Evolutionary conservation across 257 asterid species (phyloP).

Genomic region (Paraleonurus japonicus): DNA sequence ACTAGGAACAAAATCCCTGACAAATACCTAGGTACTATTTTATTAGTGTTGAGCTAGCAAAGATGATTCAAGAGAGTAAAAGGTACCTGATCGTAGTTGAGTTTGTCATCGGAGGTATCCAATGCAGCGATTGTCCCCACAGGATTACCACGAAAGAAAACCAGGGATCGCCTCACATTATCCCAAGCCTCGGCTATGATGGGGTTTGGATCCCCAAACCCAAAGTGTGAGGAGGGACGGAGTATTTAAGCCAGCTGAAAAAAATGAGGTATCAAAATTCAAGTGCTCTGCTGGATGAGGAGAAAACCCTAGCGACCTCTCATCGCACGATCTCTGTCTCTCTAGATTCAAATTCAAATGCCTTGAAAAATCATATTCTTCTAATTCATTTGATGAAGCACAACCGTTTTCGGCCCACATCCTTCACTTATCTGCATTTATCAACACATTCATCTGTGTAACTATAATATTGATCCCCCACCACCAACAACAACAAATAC

Average conservation of each 20-base stretch:
- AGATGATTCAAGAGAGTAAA: too few relatives aligned
- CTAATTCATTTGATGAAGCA: constrained; percentile 39
- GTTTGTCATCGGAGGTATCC: constrained; percentile 78
- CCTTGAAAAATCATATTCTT: constrained; percentile 58
- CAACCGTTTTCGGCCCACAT: constrained; percentile 35
- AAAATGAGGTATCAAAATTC: constrained; percentile 40
- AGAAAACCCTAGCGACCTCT: constrained; percentile 51
- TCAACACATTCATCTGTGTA: constrained; percentile 3
- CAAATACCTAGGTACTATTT: too few relatives aligned
- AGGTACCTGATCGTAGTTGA: constrained; percentile 94
- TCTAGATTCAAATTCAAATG: constrained; percentile 56
- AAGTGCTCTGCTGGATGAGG: constrained; percentile 52
- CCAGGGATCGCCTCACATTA: constrained; percentile 58
- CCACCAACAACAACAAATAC: background rate
- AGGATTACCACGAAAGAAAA: constrained; percentile 72
- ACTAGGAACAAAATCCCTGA: constrained; percentile 55
- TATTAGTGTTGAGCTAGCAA: too few relatives aligned
- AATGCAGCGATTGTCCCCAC: constrained; percentile 88
- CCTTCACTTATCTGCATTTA: constrained; percentile 24
- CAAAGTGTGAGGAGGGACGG: constrained; percentile 58
- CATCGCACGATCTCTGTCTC: constrained; percentile 65
- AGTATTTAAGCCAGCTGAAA: constrained; percentile 54
- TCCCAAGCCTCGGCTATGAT: constrained; percentile 84
- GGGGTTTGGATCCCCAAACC: constrained; percentile 46
- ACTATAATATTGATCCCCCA: background rate